Percentiles rank a stretch among this genome's conserved stretches.
Conservation (phyloP, 129 eudicot species). For the Silybum marianum region DNA sequence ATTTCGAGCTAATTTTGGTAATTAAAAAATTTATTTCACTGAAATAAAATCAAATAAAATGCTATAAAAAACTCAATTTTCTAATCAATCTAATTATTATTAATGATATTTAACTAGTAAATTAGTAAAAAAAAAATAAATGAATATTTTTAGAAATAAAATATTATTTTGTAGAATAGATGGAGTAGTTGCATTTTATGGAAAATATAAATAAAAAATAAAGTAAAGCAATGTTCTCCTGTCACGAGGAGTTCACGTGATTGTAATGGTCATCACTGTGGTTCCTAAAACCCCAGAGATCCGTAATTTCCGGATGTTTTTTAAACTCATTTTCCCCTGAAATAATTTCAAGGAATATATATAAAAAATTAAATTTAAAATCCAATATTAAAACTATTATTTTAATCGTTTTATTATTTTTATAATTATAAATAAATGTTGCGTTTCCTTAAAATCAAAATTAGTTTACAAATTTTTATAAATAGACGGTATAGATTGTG, state of each 20-base stretch:
- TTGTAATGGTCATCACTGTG: conserved; percentile 20
- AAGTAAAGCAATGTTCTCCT: neutral
- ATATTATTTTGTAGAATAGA: neutral
- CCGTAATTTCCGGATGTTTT: conserved; percentile 28
- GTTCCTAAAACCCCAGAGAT: conserved; percentile 21
- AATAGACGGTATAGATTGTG: neutral
- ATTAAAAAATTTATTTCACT: too few species aligned
- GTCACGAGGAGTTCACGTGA: conserved; percentile 35
- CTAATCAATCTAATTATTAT: too few species aligned
- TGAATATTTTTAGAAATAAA: neutral
- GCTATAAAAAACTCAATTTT: neutral
- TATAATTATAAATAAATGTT: too few species aligned
- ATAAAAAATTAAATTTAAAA: too few species aligned
- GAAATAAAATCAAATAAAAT: neutral
- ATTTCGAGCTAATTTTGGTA: neutral
- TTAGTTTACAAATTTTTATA: too few species aligned
- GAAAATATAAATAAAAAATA: neutral
- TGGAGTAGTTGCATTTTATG: neutral
- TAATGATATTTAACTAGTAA: neutral
- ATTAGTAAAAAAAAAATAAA: neutral
- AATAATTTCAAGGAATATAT: neutral
- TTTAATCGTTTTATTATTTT: too few species aligned
- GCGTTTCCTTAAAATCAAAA: too few species aligned
- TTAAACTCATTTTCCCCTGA: neutral
- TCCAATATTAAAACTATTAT: too few species aligned